A percentile compares a stretch with the other conserved stretches of the same genome.
Evolutionary conservation across 2,329 filamentous ascomycete genomes (phyloP).

Genomic region (Verticillium dahliae): DNA sequence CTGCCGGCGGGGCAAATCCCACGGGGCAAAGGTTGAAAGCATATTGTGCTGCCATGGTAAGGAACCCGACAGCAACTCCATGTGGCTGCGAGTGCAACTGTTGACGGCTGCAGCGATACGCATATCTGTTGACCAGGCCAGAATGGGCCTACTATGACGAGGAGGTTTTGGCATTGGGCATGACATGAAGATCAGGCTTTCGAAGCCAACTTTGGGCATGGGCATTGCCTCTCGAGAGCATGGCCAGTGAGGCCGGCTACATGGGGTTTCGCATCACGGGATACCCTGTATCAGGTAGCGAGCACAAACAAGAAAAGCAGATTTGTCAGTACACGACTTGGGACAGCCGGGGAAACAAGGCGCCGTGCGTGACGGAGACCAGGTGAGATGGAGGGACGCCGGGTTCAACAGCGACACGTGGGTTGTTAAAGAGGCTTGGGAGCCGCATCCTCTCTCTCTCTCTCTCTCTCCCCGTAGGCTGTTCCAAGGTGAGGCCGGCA

Average conservation of each 20-base stretch:
- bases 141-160: not conserved
- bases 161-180: not conserved
- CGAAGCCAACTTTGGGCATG: not conserved
- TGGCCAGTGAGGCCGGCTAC: not conserved
- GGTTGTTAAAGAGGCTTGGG: not conserved
- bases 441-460: not conserved
- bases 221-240: not conserved
- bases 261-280: not conserved
- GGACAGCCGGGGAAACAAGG: not conserved
- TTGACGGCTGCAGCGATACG: not conserved
- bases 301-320: not conserved
- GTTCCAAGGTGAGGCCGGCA: not conserved
- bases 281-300: not conserved
- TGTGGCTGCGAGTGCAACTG: not conserved
- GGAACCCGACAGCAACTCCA: not conserved
- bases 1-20: no score
- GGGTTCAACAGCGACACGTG: not conserved
- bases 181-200: not conserved
- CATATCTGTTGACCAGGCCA: not conserved
- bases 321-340: not conserved
- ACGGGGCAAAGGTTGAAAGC: no score
- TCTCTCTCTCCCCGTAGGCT: no score
- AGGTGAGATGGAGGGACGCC: not conserved
- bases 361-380: not conserved
- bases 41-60: not conserved